Conservation (phyloP, 1,284 basidiomycete species). For the Melampsora abietis-canadensis region DNA sequence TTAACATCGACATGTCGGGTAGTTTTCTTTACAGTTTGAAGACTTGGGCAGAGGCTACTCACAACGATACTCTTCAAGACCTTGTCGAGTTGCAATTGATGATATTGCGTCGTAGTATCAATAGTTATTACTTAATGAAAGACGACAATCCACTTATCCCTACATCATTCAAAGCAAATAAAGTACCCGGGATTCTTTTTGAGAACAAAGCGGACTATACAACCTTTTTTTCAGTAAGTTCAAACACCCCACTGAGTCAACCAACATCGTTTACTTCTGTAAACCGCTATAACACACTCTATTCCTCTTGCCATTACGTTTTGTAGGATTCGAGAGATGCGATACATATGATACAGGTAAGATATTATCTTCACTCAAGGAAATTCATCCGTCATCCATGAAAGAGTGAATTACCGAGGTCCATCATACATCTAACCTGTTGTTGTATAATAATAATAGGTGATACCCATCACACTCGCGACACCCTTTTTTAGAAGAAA, state of each 20-base stretch:
- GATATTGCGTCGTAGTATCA: constrained; percentile 30
- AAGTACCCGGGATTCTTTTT: constrained; percentile 41
- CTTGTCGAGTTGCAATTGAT: constrained; percentile 35
- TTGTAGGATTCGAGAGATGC: constrained; percentile 40
- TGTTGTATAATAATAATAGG: background rate
- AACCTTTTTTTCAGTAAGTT: constrained; percentile 43
- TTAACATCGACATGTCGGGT: background rate
- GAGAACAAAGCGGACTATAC: constrained; percentile 43
- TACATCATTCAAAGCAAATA: constrained; percentile 25
- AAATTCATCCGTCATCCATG: no score
- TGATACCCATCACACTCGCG: constrained; percentile 38
- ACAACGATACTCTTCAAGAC: constrained; percentile 13
- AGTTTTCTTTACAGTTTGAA: constrained; percentile 43
- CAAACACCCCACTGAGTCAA: background rate
- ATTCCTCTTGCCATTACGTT: background rate
- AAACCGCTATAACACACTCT: background rate
- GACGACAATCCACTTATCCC: constrained; percentile 16
- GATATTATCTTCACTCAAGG: background rate
- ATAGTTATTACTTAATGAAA: constrained; percentile 40
- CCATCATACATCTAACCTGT: no score
- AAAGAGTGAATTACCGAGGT: no score
- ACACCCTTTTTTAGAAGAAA: constrained; percentile 27
- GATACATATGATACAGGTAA: constrained; percentile 44
- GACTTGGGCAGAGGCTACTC: constrained; percentile 33
- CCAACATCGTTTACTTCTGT: background rate